Base-by-base conservation (phyloP, 805 yeast species). In the Ogataea parapolymorpha region DNA sequence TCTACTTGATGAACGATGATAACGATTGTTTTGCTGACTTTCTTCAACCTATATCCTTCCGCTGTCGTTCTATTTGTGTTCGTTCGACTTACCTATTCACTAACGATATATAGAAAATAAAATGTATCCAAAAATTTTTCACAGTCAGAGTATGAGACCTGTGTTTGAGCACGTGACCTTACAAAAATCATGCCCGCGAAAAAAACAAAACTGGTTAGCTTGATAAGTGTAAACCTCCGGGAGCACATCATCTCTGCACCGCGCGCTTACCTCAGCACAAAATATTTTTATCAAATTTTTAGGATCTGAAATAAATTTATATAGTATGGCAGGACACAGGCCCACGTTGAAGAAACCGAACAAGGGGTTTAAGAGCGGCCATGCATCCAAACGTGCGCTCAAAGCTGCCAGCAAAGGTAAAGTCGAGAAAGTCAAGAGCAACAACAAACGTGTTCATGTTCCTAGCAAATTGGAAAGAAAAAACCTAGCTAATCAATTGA, bases 291-390 rank as follows among this genome's bases (percentile, higher is more conserved):
- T 32, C 33, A 34, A 36, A 41, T 25, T 39, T 39, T 33, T 39
- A 32, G 42, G 42, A 39, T 39, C 42, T 39, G 25, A 32, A 32
- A 32, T 26, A 39, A 32, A 38, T 32, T 35, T 32, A 26, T 32
- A 27, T 27, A 32, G 23, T 23, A 79, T 81, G 84, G 86, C 84
- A 33, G 85, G 85, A 54, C 98, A 93, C 61, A 77, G 98, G 60
- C 73, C 91, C 10, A 79, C 95, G 3, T 67, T 86, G 32, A 91
- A 88, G 64, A 82, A 81, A 58, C 80, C 80, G 35, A 95, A 91
- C 56, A 93, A 93, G 67, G 75, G 90, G 8, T 95, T 88, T 74
- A 95, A 93, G 61, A 78, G 95, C 2, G 85, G 82, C 59, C 99
- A 93, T 70, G 77, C 96, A 15, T 78, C 95, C 11, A 93, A 93